phyloP scores from a whole-genome alignment of 441 rosid species.

The Euphorbia schlechtendalii region DNA sequence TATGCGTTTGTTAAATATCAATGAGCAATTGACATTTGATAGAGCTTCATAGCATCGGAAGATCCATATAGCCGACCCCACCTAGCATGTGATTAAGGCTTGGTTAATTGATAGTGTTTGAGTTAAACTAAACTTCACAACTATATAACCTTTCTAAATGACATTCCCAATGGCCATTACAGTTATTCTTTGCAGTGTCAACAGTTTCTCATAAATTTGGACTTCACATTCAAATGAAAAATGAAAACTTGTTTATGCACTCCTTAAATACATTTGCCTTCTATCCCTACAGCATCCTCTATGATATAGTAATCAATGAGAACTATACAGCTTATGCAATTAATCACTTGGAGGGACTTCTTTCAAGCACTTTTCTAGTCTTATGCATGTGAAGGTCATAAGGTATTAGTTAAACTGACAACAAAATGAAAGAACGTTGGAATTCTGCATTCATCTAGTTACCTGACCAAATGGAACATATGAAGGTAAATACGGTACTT shows the following conservation, averaged over 20 bases:
- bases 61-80: no score
- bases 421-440: constrained; percentile 8
- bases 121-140: background rate
- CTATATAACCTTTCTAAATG: background rate
- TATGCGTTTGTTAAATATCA: no score
- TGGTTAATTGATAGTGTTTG: no score
- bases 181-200: background rate
- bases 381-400: background rate
- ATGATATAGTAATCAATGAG: background rate
- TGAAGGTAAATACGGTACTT: constrained; percentile 82
- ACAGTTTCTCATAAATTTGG: background rate
- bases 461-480: constrained; percentile 98
- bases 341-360: background rate
- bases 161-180: background rate
- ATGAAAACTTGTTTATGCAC: background rate
- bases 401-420: constrained; percentile 2
- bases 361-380: background rate
- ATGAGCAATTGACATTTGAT: no score
- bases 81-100: no score
- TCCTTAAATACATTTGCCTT: background rate
- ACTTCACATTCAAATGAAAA: background rate
- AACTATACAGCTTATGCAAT: background rate
- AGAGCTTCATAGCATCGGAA: no score
- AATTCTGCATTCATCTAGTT: constrained; percentile 13
- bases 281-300: background rate